phyloP scores from a whole-genome alignment of 768 basidiomycete species.

The Tephrocybe sp. region DNA sequence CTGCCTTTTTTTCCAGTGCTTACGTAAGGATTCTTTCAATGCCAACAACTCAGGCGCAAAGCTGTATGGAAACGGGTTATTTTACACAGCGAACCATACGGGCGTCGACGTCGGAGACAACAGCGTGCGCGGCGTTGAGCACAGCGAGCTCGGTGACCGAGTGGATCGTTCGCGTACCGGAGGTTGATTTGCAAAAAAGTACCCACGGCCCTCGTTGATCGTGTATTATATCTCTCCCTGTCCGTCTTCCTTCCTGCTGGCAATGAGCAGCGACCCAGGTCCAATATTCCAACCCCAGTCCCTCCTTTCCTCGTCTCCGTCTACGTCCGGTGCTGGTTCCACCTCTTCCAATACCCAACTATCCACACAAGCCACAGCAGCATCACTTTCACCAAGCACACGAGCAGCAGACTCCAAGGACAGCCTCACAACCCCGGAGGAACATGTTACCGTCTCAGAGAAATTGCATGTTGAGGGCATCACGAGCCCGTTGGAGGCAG shows the following conservation, averaged over 20 bases:
- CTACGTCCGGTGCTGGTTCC: constrained; percentile 28
- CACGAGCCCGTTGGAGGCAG: constrained; percentile 4
- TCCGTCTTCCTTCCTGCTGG: constrained; percentile 31
- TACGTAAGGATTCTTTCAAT: constrained; percentile 15
- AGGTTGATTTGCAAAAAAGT: constrained; percentile 30
- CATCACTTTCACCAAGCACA: constrained; percentile 13
- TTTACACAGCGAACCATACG: not conserved
- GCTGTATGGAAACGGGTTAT: not conserved
- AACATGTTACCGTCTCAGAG: not conserved
- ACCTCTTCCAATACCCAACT: constrained; percentile 19
- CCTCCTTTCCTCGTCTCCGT: constrained; percentile 29
- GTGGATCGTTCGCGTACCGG: constrained; percentile 9
- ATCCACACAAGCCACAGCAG: constrained; percentile 12
- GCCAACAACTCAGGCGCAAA: not conserved
- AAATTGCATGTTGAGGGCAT: not conserved
- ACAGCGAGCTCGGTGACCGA: not conserved
- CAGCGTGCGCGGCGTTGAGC: constrained; percentile 8
- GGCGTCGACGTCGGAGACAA: not conserved
- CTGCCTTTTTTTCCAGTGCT: constrained; percentile 15
- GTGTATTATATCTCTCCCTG: constrained; percentile 26
- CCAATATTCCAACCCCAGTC: constrained; percentile 26
- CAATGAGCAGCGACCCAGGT: constrained; percentile 46
- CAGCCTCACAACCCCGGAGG: constrained; percentile 3
- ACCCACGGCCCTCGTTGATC: constrained; percentile 39
- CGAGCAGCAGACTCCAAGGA: constrained; percentile 11